A percentile compares a stretch with the other conserved stretches of the same genome.
phyloP scores from a whole-genome alignment of 495 filamentous ascomycete genomes.

The Penicillium canescens region DNA sequence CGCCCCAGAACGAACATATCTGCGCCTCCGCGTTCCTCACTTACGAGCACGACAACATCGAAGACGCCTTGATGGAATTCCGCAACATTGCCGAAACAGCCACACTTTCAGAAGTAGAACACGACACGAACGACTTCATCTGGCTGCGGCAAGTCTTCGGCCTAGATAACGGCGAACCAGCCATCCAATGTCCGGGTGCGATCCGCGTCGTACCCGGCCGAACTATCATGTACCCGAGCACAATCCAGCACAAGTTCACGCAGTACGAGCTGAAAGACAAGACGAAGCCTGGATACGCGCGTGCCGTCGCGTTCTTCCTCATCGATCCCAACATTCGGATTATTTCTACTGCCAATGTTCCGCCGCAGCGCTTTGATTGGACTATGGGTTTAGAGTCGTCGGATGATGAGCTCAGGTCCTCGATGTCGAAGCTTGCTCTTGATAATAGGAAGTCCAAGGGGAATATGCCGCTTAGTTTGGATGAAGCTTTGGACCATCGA shows the following conservation, averaged over 20 bases:
- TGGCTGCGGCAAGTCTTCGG: conserved; percentile 38
- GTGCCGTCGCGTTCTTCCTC: conserved; percentile 53
- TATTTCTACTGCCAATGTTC: conserved; percentile 56
- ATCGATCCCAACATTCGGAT: conserved; percentile 56
- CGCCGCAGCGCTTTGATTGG: conserved; percentile 51
- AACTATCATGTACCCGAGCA: conserved; percentile 34
- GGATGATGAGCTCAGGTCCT: conserved; percentile 4
- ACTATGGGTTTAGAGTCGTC: conserved; percentile 19
- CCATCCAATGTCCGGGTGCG: conserved; percentile 32
- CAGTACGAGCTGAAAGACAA: conserved; percentile 46
- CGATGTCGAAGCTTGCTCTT: conserved; percentile 25
- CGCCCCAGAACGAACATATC: conserved; percentile 40
- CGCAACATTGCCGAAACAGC: conserved; percentile 30
- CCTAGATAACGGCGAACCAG: conserved; percentile 26
- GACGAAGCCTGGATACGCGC: conserved; percentile 46
- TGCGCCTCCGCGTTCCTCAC: conserved; percentile 31
- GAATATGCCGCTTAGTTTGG: conserved; percentile 32
- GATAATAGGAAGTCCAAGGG: conserved; percentile 33
- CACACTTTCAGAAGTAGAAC: conserved; percentile 29
- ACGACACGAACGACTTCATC: conserved; percentile 25
- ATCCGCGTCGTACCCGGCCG: conserved; percentile 24
- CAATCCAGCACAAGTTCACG: conserved; percentile 48
- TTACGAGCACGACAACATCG: conserved; percentile 28
- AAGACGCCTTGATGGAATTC: conserved; percentile 19
- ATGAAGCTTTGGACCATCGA: conserved; percentile 32